phyloP scores from a whole-genome alignment of 2,329 filamentous ascomycete species.

The Xylogone sp. region DNA sequence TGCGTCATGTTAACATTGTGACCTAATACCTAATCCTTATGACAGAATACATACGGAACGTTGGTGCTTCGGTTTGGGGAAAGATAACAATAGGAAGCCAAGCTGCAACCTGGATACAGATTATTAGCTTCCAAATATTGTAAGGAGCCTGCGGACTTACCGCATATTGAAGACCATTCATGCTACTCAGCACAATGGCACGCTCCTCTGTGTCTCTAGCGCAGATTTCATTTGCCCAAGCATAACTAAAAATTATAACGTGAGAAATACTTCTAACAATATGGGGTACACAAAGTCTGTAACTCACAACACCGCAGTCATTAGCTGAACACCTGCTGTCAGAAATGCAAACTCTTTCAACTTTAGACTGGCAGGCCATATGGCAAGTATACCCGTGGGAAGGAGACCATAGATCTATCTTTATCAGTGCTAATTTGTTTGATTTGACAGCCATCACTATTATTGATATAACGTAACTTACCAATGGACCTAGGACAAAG shows the following conservation, averaged over 20 bases:
- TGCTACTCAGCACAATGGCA: conserved; percentile 29
- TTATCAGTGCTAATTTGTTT: background rate
- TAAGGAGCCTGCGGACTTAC: background rate
- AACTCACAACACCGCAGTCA: conserved; percentile 32
- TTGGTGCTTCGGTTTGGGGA: conserved; percentile 29
- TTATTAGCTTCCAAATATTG: background rate
- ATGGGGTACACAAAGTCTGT: background rate
- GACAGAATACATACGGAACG: conserved; percentile 19
- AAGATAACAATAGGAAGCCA: conserved; percentile 31
- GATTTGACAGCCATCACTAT: background rate
- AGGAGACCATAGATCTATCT: conserved; percentile 24
- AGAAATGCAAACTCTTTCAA: conserved; percentile 28
- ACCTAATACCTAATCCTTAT: background rate
- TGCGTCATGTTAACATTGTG: background rate
- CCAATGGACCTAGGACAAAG: conserved; percentile 10
- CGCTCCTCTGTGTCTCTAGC: conserved; percentile 30
- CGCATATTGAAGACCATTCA: conserved; percentile 22
- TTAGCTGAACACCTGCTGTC: conserved; percentile 25
- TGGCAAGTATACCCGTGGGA: conserved; percentile 29
- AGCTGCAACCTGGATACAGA: conserved; percentile 21
- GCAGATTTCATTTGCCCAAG: conserved; percentile 29
- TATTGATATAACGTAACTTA: conserved; percentile 3
- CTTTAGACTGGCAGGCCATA: conserved; percentile 19
- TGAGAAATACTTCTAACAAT: background rate
- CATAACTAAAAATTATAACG: conserved; percentile 17